These are phyloP conservation scores for Corymbia maculata DNA, from an alignment of 345 rosid genomes.

Conservation along the genomic window DNA sequence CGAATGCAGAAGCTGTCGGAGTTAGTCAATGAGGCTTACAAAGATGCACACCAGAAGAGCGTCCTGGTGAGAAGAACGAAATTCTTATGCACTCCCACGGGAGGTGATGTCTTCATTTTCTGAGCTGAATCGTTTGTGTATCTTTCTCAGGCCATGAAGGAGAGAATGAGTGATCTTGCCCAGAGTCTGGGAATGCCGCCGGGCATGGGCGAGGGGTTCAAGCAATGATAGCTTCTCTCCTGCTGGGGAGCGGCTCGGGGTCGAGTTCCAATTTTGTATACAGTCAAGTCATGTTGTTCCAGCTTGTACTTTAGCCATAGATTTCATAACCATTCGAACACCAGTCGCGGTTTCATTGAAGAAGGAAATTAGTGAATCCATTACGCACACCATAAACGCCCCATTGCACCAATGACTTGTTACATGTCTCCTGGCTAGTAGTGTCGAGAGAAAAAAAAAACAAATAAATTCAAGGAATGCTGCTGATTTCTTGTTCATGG, in stretches of 20 bases:
- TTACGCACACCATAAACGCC: not conserved
- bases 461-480: not conserved
- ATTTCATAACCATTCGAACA: not conserved
- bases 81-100: not conserved
- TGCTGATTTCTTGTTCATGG: not conserved
- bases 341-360: not conserved
- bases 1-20: slow-evolving; percentile 63
- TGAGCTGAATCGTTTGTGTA: not conserved
- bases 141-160: slow-evolving; percentile 71
- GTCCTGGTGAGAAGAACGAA: slow-evolving; percentile 38
- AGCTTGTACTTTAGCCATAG: not conserved
- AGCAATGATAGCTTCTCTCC: slow-evolving; percentile 18
- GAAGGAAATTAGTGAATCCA: not conserved
- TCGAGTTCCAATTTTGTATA: slow-evolving; percentile 1
- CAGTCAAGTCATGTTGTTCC: not conserved
- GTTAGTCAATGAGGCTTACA: slow-evolving; percentile 81
- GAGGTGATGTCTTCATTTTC: not conserved
- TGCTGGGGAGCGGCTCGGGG: not conserved
- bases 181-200: slow-evolving; percentile 95
- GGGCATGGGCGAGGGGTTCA: slow-evolving; percentile 53
- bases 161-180: slow-evolving; percentile 84
- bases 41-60: slow-evolving; percentile 87
- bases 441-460: not conserved
- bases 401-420: not conserved
- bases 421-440: not conserved